These are phyloP conservation scores for Xylariaceae sp. DNA, from an alignment of 2,329 filamentous ascomycete species.

Conservation along the genomic window DNA sequence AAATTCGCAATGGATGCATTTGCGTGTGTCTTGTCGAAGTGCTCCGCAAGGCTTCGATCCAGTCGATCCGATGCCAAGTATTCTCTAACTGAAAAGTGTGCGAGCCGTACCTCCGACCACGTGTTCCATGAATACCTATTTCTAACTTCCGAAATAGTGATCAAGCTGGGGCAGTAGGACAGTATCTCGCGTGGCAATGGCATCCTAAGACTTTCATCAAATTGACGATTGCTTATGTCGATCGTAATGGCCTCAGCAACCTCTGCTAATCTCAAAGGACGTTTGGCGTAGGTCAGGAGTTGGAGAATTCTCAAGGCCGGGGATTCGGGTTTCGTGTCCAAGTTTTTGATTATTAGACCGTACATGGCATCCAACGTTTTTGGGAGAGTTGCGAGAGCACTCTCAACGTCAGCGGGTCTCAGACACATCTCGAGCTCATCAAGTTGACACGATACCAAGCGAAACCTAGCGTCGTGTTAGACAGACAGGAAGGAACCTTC, in stretches of 20 bases:
- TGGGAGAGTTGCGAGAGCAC: constrained; percentile 11
- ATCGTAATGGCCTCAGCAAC: constrained; percentile 10
- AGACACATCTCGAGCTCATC: constrained; percentile 3
- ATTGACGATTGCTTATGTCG: background rate
- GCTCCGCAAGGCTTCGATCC: constrained; percentile 1
- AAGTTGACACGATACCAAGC: constrained; percentile 13
- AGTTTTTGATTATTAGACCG: constrained; percentile 13
- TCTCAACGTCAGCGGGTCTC: background rate
- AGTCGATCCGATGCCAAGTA: constrained; percentile 27
- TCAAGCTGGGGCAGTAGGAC: constrained; percentile 26
- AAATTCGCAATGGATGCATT: background rate
- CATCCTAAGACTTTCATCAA: constrained; percentile 20
- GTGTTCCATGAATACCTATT: background rate
- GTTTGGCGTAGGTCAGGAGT: constrained; percentile 11
- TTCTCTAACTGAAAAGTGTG: constrained; percentile 32
- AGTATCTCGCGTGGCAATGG: constrained; percentile 24
- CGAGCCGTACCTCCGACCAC: constrained; percentile 20
- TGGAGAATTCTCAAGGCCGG: constrained; percentile 17
- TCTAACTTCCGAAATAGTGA: constrained; percentile 13
- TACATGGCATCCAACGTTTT: constrained; percentile 22
- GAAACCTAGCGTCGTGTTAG: constrained; percentile 13
- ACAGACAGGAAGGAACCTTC: background rate
- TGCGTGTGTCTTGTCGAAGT: background rate
- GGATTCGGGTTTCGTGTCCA: background rate
- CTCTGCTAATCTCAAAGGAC: constrained; percentile 8